Evolutionary conservation across 2,329 filamentous ascomycete genomes (phyloP), one percentile per base, ranked within the genome.

Genomic region (Scedosporium minutisporum): DNA sequence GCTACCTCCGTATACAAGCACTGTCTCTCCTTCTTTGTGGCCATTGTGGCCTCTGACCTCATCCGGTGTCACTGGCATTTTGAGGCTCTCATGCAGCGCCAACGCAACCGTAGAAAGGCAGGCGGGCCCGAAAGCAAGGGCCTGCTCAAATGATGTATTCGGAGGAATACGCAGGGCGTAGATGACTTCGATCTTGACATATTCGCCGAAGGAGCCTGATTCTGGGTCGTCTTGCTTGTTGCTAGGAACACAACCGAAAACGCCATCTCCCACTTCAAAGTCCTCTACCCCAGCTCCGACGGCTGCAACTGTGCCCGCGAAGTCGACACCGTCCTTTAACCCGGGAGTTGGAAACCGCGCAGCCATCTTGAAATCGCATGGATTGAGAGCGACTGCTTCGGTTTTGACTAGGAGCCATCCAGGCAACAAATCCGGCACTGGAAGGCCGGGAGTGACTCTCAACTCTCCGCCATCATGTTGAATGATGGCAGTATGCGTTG

Each of bases 221-320:
- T 79, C 74, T 51, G 63, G 63, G 44, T 66, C 62, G 25, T 65
- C 57, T 12, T 44, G 62, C 53, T 70, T 70, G 6, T 68, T 62
- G 61, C 77, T 77, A 60, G 78, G 75, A 2, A 67, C 68, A 4
- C 73, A 68, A 5, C 79, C 80, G 21, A 71, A 68, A 48, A 81
- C 71, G 42, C 79, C 75, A 64, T 83, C 80, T 2, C 81, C 80
- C 63, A 74, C 75, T 68, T 76, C 74, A 64, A 81, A 76, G 4
- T 72, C 73, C 3, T 69, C 63, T 9, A 80, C 80, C 46, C 81
- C 72, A 62, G 78, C 74, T 59, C 78, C 74, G 2, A 82, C 76
- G 21, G 58, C 58, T 10, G 38, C 58, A 7, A 60, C 58, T 6
- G 77, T 67, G 51, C 80, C 80, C 44, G 76, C 75, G 61, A 77